Evolutionary conservation across 1,284 basidiomycete species (phyloP), one percentile per base, ranked within the genome.

Genomic region (Athelia sp.): DNA sequence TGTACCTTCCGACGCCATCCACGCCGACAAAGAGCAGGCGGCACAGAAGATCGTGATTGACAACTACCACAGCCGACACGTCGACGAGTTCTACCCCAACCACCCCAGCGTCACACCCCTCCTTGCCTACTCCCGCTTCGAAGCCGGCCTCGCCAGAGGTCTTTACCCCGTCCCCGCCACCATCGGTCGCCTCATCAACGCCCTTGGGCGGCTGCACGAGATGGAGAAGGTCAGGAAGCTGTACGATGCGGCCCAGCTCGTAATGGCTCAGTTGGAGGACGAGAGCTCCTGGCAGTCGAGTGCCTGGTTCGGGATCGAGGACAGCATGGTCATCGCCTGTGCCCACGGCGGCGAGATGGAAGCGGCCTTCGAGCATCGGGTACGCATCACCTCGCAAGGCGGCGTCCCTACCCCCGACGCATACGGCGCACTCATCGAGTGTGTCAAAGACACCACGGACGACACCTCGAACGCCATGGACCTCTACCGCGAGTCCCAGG

Each of bases 381-480:
- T 71, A n/a, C 79, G 90, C 40, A 84, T 98, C 44, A 72, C 95
- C 15, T 77, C 87, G 47, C 78, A 86, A 17, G 89, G 90, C 1
- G 78, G 82, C n/a, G 75, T 81, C 1, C 94, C 93, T 2, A 84
- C 81, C 0, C 85, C 93, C 2, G 92, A 97, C 55, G 88, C 93
- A 0, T 98, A 97, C 61, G 93, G 90, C 2, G 89, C 90, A 10
- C 78, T 97, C 63, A 94, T 98, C 56, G 80, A 88, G 38, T 78
- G 81, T 55, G 83, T 93, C 56, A 90, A 88, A 68, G 92, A 96
- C 60, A 96, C 93, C 15, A 97, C 94, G 15, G 93, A 98, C 64
- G 94, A 98, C 60, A 87, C 92, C 1, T 79, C 84, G 4, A 90
- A 93, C 55, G 93, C 93, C 0, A 74, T 93, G 64, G 78, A 83